A percentile compares a stretch with the other conserved stretches of the same genome.
Conservation (phyloP, 805 yeast species). For the Cyberlindnera petersonii region DNA sequence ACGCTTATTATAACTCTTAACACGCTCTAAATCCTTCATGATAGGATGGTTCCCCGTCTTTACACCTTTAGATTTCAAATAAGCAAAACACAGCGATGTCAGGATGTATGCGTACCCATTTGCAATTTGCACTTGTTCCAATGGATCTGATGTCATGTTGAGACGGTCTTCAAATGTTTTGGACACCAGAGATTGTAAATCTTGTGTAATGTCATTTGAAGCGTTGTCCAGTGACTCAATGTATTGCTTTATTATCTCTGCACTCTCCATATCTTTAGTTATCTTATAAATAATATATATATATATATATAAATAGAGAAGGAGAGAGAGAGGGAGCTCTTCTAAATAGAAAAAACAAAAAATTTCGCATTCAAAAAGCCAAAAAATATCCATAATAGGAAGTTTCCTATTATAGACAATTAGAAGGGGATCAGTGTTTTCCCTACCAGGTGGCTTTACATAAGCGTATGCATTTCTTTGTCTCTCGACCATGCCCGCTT, state of each 20-base stretch:
- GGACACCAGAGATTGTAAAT: constrained; percentile 35
- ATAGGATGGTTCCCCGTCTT: constrained; percentile 57
- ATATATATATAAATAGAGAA: not conserved
- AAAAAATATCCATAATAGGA: too few relatives aligned
- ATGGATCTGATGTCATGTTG: constrained; percentile 18
- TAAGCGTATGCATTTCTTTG: too few relatives aligned
- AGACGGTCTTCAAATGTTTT: constrained; percentile 39
- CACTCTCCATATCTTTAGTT: constrained; percentile 39
- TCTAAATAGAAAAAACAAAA: not conserved
- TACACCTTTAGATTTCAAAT: constrained; percentile 54
- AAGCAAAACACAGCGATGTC: constrained; percentile 54
- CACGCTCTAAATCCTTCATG: constrained; percentile 60
- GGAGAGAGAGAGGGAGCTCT: not conserved
- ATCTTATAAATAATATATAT: too few relatives aligned
- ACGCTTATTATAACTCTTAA: constrained; percentile 63
- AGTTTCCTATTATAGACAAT: too few relatives aligned
- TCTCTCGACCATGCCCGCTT: too few relatives aligned
- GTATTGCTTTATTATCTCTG: constrained; percentile 39
- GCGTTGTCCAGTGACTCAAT: constrained; percentile 37
- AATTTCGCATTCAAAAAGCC: too few relatives aligned
- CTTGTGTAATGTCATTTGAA: constrained; percentile 32
- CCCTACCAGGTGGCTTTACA: too few relatives aligned
- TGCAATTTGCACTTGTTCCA: constrained; percentile 27
- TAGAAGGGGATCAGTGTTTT: too few relatives aligned
- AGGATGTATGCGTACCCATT: constrained; percentile 35